Base-by-base conservation (phyloP, 2,329 filamentous ascomycete genomes). In the Pseudogymnoascus sp. region DNA sequence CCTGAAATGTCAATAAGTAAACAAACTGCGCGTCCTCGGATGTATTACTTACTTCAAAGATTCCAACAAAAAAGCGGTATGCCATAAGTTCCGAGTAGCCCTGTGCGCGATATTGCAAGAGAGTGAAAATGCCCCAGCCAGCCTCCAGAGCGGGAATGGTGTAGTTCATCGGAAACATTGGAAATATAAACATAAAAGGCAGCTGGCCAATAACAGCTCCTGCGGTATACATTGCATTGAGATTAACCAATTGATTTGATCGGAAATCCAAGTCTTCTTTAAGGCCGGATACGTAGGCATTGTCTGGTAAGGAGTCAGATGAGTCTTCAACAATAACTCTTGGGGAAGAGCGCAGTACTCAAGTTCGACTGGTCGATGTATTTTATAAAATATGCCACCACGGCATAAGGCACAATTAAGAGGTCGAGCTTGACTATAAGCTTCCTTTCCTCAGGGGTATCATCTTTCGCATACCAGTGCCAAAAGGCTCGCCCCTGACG, bases 401-500 rank as follows among this genome's bases (percentile, higher is more conserved):
- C 79, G 0, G 80, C 80, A 66, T 83, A 84, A 0, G 81, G 80
- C 0, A 85, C 77, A 36, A 85, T 80, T 1, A 84, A 70, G 0
- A 80, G 69, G 64, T 85, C 82, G 10, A 85, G 75, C 67, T 85
- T 85, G 25, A 78, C 60, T 36, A 85, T 80, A 2, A 85, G 73
- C 63, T 74, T 76, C 40, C 79, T 74, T 65, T 84, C 81, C 61
- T 79, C 77, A 0, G 72, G 72, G 0, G 76, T 80, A 64, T 85
- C 82, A 5, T 77, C 71, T 15, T 76, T 71, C 2, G 79, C 70
- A 67, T 77, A 82, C 80, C 79, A 82, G 63, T 78, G 73, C 31
- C 63, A 68, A 59, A 62, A 66, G 29, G 66, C 65, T 39, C 66
- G 58, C 10, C 66, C 66, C 63, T 65, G 42, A 12, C 66, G 64